Base-by-base conservation (phyloP, 23 red algal species). In the Cyanidiococcus yangmingshanensis region DNA sequence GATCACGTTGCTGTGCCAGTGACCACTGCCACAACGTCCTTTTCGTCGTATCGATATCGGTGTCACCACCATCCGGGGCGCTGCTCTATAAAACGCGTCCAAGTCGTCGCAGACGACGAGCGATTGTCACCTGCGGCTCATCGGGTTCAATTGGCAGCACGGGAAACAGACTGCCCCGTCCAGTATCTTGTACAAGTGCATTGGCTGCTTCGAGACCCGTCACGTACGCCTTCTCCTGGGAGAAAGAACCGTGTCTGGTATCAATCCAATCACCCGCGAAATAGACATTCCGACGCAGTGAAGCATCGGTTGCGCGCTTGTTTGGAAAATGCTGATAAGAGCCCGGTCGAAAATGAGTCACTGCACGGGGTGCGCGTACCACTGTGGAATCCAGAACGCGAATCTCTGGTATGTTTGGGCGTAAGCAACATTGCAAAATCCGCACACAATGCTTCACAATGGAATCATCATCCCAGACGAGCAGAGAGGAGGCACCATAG, bases 121-220 rank as follows among this genome's bases (percentile, higher is more conserved):
- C 45, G 12, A 54, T 7, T 21, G 21, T 21, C 45, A 71, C 32
- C 16, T 71, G 63, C 63, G 63, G 21, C 27, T 71, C 63, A 35
- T 25, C n/a, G 3, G 63, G 63, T 71, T 71, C 63, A 12, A 71
- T 29, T 29, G 63, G 63, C 7, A 71, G 63, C n/a, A 71, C 63
- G 12, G n/a, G 63, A 32, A 25, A 32, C 7, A 7, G 63, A 12
- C 7, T 7, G 63, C 63, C 63, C 7, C 63, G 63, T 3, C 3
- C 32, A 25, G 16, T 76, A 37, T 82, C 84, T 21, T 77, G 79
- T 1, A 92, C 76, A n/a, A 76, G 51, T 26, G 89, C 89, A 40
- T 86, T 92, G 29, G 89, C 89, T 26, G 89, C 89, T 67, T 92
- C 83, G 38, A 79, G 83, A 31, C 89, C 89, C 0, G 89, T 92